These are phyloP conservation scores for Triticum urartu DNA, from an alignment of 176 grass and related monocot genomes.

Conservation along the genomic window DNA sequence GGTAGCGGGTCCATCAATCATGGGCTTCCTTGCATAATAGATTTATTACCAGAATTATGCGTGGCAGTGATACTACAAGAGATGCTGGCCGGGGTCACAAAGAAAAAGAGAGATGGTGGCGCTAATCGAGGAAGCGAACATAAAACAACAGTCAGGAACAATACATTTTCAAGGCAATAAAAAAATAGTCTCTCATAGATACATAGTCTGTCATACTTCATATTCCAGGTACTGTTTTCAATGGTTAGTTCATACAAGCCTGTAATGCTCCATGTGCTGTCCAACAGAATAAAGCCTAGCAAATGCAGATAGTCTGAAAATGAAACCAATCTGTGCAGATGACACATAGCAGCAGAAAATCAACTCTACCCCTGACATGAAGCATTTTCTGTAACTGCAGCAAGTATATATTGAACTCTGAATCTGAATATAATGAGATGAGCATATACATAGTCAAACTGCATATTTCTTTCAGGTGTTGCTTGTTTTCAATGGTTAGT, in stretches of 20 bases:
- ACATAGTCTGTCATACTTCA: background rate
- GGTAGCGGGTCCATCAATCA: no score
- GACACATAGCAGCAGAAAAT: background rate
- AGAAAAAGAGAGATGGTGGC: background rate
- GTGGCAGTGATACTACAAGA: no score
- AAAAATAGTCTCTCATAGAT: background rate
- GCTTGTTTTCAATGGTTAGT: no score
- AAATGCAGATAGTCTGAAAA: slow-evolving; percentile 23
- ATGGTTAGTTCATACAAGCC: background rate
- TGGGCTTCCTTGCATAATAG: no score
- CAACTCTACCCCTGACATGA: background rate
- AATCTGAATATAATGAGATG: no score
- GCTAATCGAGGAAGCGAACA: background rate
- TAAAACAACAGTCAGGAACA: background rate
- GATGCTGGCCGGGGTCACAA: background rate
- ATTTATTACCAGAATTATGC: no score
- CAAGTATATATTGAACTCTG: background rate
- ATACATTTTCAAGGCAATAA: slow-evolving; percentile 1
- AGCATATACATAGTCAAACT: no score
- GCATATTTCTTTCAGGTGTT: no score
- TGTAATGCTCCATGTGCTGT: background rate
- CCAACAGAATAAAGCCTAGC: slow-evolving; percentile 5
- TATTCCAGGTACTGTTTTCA: slow-evolving; percentile 13
- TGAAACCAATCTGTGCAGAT: background rate
- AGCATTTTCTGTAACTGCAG: slow-evolving; percentile 20